Conservation (phyloP, 2,329 filamentous ascomycete genomes). For the Alternaria arborescens region DNA sequence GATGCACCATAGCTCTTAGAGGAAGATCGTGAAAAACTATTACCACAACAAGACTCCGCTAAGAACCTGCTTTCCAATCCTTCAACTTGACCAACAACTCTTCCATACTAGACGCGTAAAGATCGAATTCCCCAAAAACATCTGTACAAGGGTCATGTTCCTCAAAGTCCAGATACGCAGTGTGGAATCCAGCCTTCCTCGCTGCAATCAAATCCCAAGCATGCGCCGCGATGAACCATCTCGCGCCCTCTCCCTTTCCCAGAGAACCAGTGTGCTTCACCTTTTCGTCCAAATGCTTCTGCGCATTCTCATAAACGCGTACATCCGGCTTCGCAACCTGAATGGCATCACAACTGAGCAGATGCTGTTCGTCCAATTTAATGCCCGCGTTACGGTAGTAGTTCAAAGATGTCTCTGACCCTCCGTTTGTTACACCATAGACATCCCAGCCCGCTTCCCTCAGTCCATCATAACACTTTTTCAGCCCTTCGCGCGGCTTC, state of each 20-base stretch:
- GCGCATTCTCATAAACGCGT: slow-evolving; percentile 32
- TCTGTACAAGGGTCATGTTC: slow-evolving; percentile 35
- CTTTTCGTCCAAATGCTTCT: slow-evolving; percentile 18
- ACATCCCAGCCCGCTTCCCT: slow-evolving; percentile 31
- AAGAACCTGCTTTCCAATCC: not conserved
- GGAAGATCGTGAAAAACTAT: not conserved
- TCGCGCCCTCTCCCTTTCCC: slow-evolving; percentile 18
- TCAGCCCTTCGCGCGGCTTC: slow-evolving; percentile 29
- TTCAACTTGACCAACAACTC: slow-evolving; percentile 33
- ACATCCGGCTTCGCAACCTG: slow-evolving; percentile 34
- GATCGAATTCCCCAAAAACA: slow-evolving; percentile 35
- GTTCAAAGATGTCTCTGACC: slow-evolving; percentile 22
- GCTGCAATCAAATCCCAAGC: slow-evolving; percentile 36
- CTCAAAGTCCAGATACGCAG: slow-evolving; percentile 36
- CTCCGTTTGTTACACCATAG: slow-evolving; percentile 37
- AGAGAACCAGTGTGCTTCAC: not conserved
- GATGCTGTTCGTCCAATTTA: slow-evolving; percentile 26
- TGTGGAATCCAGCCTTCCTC: slow-evolving; percentile 33
- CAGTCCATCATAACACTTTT: slow-evolving; percentile 33
- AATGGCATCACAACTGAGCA: slow-evolving; percentile 34
- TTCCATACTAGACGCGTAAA: slow-evolving; percentile 36
- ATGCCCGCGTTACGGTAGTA: slow-evolving; percentile 31
- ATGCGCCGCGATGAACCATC: slow-evolving; percentile 41
- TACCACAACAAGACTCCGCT: not conserved
- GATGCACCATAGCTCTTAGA: not conserved